Evolutionary conservation across 768 basidiomycete genomes (phyloP), one percentile per base, ranked within the genome.

Genomic region (Lactarius trivialis): DNA sequence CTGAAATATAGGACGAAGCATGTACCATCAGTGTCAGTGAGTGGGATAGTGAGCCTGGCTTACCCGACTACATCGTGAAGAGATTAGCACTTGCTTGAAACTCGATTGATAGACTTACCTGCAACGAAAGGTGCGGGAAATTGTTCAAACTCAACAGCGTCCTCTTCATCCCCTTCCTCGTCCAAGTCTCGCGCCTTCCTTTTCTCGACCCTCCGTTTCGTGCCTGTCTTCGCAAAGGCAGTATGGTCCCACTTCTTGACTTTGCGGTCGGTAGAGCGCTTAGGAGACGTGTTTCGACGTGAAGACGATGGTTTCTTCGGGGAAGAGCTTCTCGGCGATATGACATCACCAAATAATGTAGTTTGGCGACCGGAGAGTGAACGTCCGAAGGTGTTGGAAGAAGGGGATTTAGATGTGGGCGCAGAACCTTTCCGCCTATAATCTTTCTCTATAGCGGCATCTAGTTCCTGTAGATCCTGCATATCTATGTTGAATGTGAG

Each of bases 231-330:
- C 6, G 93, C 86, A 69, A 91, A 96, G 14, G 78, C 84, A 0
- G 94, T 92, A 26, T 91, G 86, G 70, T 98, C 93, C 97, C 97
- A 99, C 52, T 79, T 77, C 76, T 96, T 98, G 1, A 81, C 83
- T 72, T 88, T 85, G 21, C 78, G 78, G 5, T 82, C 78, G 60
- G 82, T 82, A 53, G 81, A 78, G 9, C 83, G 57, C 21, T 21
- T 41, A 15, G 60, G 53, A 8, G 64, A 66, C 32, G 33, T 33
- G 12, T 26, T 17, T 32, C 53, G 34, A 26, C 52, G 50, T 1
- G 64, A 61, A 2, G 55, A 41, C 21, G 48, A 12, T 7, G 55
- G 53, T 39, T 39, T 32, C n/a, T 65, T 70, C 75, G 15, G 70
- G 54, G 21, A 78, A 68, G 14, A 75, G 65, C 0, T 70, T 51